Evolutionary conservation across 441 rosid species (phyloP).

Genomic region (Theobroma grandiflorum): DNA sequence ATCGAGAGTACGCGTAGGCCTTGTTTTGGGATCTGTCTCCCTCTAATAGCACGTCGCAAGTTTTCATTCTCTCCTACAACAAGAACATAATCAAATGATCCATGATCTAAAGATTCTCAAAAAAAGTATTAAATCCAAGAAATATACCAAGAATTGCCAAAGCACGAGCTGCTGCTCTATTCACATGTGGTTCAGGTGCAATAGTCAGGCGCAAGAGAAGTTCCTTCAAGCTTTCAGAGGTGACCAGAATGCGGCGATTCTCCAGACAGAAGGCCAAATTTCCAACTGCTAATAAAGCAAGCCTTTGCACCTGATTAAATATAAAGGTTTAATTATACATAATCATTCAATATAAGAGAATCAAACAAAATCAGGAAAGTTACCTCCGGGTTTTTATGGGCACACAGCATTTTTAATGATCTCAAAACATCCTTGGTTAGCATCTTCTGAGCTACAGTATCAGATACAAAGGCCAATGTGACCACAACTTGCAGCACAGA

Average conservation of each 20-base stretch:
- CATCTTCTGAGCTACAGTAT: conserved; percentile 89
- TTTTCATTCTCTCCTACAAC: conserved; percentile 90
- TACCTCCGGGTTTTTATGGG: conserved; percentile 83
- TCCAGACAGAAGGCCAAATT: conserved; percentile 95
- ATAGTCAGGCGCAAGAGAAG: conserved; percentile 84
- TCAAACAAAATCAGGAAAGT: conserved; percentile 36
- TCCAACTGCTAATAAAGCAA: conserved; percentile 90
- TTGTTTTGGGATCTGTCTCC: conserved; percentile 88
- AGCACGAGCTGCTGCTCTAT: conserved; percentile 98
- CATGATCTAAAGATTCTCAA: conserved; percentile 27
- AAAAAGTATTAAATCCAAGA: conserved; percentile 21
- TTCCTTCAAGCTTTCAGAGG: conserved; percentile 96
- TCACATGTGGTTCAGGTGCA: conserved; percentile 81
- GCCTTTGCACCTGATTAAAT: conserved; percentile 81
- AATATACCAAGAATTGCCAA: conserved; percentile 95
- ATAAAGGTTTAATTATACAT: conserved; percentile 34
- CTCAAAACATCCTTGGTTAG: conserved; percentile 80
- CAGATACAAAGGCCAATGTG: conserved; percentile 88
- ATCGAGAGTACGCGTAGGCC: conserved; percentile 95
- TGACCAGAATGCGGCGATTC: conserved; percentile 84
- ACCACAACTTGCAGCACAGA: conserved; percentile 92
- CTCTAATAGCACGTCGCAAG: conserved; percentile 89
- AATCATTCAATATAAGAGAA: conserved; percentile 22
- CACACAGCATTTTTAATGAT: conserved; percentile 83
- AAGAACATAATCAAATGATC: conserved; percentile 38